These are phyloP conservation scores for Ambrosiella beaveri DNA, from an alignment of 2,329 filamentous ascomycete genomes.

Conservation along the genomic window DNA sequence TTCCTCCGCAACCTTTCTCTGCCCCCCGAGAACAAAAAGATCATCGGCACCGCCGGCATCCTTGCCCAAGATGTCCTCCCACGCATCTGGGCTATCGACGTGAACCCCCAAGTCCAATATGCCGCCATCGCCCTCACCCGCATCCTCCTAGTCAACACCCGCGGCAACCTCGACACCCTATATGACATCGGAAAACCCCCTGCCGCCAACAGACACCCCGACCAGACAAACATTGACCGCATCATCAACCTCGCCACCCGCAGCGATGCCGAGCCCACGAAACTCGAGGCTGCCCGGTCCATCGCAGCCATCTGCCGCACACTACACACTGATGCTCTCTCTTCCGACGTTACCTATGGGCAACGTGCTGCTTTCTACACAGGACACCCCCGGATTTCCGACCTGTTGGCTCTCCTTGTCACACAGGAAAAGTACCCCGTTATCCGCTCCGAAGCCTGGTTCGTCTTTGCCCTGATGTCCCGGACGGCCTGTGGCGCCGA, in stretches of 20 bases:
- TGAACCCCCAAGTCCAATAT: slow-evolving; percentile 41
- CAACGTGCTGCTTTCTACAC: slow-evolving; percentile 27
- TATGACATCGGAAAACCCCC: slow-evolving; percentile 24
- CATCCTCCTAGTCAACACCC: slow-evolving; percentile 36
- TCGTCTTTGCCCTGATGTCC: slow-evolving; percentile 43
- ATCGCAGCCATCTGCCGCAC: slow-evolving; percentile 35
- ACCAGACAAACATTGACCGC: slow-evolving; percentile 14
- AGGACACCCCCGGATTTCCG: slow-evolving; percentile 24
- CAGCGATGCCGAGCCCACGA: slow-evolving; percentile 32
- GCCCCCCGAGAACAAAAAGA: slow-evolving; percentile 34
- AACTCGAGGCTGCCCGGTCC: slow-evolving; percentile 40
- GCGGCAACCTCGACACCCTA: slow-evolving; percentile 33
- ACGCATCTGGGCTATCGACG: slow-evolving; percentile 35
- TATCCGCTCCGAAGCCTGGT: slow-evolving; percentile 43
- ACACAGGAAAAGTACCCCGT: slow-evolving; percentile 41
- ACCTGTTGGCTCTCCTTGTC: slow-evolving; percentile 33
- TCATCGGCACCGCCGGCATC: slow-evolving; percentile 28
- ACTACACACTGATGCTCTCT: slow-evolving; percentile 26
- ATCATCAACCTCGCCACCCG: slow-evolving; percentile 24
- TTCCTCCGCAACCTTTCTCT: slow-evolving; percentile 51
- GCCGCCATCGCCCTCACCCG: slow-evolving; percentile 40
- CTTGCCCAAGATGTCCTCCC: slow-evolving; percentile 31
- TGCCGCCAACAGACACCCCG: slow-evolving; percentile 15
- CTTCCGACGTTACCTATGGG: neutral
- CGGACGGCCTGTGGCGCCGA: slow-evolving; percentile 31